Evolutionary conservation across 2,329 filamentous ascomycete species (phyloP), one percentile per base, ranked within the genome.

Genomic region (Plenodomus biglobosus): DNA sequence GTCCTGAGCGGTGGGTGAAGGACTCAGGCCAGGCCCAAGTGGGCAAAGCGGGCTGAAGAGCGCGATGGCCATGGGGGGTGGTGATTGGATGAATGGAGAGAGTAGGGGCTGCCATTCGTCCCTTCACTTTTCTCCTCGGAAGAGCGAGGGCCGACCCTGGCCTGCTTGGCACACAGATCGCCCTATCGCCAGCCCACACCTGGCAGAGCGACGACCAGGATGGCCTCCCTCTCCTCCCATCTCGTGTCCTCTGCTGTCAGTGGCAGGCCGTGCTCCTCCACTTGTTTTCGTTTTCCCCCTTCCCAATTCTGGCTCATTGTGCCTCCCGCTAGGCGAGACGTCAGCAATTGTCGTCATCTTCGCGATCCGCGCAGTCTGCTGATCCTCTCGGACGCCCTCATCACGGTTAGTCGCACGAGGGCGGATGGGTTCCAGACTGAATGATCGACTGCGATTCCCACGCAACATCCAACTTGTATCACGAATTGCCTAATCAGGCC

Each of bases 41-140:
- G 59, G 67, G 65, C 61, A 65, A 64, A 53, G 40, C 46, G 54
- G 42, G 51, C 55, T 53, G 65, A 38, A 41, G 53, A 67, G 69
- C 62, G 48, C 38, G 22, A 24, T 10, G 32, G 19, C 18, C 8
- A 46, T 21, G 46, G 35, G 40, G 16, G 11, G n/a, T 36, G 38
- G 16, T 53, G 40, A 68, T 66, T 66, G 61, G 65, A 40, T n/a
- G 42, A 15, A 8, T 34, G 2, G 30, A 8, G 18, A 20, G 38
- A n/a, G 22, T 17, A 3, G 40, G 15, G 35, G 8, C 16, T 37
- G 37, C 48, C 39, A 70, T 70, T 70, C 53, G 67, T 52, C 57
- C 66, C 67, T 61, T 59, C 50, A 58, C 45, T 60, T 63, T 60
- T 39, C 21, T 36, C 43, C 18, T 32, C 46, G 47, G 48, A 37